Evolutionary conservation across 371 early-diverging fungal species (phyloP).

Genomic region (Blyttiomyces sp.): DNA sequence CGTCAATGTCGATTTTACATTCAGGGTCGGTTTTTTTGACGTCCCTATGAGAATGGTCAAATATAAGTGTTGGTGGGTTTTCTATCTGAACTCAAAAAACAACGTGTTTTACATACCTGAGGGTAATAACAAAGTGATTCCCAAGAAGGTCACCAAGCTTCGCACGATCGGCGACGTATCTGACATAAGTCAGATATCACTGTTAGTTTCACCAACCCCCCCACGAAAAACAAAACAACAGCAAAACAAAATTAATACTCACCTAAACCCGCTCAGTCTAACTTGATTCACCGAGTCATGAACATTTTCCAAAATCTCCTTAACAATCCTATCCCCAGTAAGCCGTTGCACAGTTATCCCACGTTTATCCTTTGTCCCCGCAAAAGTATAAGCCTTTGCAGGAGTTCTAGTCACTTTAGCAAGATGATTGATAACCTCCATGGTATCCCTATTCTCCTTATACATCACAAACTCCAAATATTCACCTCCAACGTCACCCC

Average conservation of each 20-base stretch:
- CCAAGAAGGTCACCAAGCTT: constrained; percentile 83
- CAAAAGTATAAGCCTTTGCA: constrained; percentile 72
- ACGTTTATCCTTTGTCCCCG: constrained; percentile 98
- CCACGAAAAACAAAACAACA: background rate
- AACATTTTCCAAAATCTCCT: constrained; percentile 55
- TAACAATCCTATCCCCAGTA: constrained; percentile 64
- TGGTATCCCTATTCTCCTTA: constrained; percentile 89
- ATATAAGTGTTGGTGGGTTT: background rate
- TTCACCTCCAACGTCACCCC: constrained; percentile 60
- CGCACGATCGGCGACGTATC: constrained; percentile 59
- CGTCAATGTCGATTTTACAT: constrained; percentile 31
- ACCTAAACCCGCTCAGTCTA: constrained; percentile 75
- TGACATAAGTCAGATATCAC: constrained; percentile 12
- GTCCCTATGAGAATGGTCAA: background rate
- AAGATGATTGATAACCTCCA: constrained; percentile 64
- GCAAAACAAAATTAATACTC: constrained; percentile 10
- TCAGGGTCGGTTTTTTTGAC: too few species aligned
- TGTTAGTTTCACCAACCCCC: background rate
- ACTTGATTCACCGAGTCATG: constrained; percentile 58
- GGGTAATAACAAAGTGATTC: constrained; percentile 82
- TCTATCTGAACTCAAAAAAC: background rate
- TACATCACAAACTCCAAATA: constrained; percentile 79
- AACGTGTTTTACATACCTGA: constrained; percentile 39
- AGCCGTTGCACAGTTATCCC: constrained; percentile 92
- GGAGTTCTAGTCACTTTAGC: constrained; percentile 47